Conservation (phyloP, 2,329 filamentous ascomycete species). For the Harringtonia lauricola region DNA sequence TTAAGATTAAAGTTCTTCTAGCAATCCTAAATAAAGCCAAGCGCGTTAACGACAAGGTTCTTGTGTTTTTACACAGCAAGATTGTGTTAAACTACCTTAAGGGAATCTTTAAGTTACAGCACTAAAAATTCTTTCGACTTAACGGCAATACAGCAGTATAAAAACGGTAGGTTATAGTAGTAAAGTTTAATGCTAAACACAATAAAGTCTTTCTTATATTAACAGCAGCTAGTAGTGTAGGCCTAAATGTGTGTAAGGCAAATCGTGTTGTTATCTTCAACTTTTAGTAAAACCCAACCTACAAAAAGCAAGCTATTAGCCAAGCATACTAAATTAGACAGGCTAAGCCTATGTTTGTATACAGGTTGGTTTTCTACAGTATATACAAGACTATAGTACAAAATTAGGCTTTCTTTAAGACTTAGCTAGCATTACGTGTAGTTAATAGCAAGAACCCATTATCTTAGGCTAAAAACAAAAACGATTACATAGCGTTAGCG, state of each 20-base stretch:
- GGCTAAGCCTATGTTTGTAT: slow-evolving; percentile 69
- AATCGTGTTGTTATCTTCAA: slow-evolving; percentile 84
- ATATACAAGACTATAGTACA: slow-evolving; percentile 69
- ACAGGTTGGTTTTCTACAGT: slow-evolving; percentile 66
- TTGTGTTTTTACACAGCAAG: slow-evolving; percentile 71
- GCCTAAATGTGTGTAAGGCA: slow-evolving; percentile 73
- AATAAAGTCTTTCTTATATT: slow-evolving; percentile 67
- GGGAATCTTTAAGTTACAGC: slow-evolving; percentile 36
- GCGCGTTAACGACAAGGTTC: slow-evolving; percentile 55
- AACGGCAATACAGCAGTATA: slow-evolving; percentile 52
- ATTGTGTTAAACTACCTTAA: slow-evolving; percentile 60
- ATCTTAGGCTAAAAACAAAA: slow-evolving; percentile 48
- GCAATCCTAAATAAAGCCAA: slow-evolving; percentile 58
- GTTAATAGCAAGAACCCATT: slow-evolving; percentile 73
- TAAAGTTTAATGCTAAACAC: slow-evolving; percentile 52
- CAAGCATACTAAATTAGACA: slow-evolving; percentile 81
- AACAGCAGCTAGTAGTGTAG: slow-evolving; percentile 69
- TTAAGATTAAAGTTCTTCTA: slow-evolving; percentile 57
- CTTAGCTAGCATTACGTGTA: slow-evolving; percentile 64
- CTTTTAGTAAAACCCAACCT: slow-evolving; percentile 66
- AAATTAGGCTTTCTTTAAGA: slow-evolving; percentile 71
- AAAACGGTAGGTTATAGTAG: slow-evolving; percentile 51
- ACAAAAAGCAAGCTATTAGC: slow-evolving; percentile 80
- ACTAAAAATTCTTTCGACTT: slow-evolving; percentile 44
- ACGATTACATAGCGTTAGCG: slow-evolving; percentile 49